phyloP scores from a whole-genome alignment of 2,329 filamentous ascomycete species.

The Leptoxyphium fumago region DNA sequence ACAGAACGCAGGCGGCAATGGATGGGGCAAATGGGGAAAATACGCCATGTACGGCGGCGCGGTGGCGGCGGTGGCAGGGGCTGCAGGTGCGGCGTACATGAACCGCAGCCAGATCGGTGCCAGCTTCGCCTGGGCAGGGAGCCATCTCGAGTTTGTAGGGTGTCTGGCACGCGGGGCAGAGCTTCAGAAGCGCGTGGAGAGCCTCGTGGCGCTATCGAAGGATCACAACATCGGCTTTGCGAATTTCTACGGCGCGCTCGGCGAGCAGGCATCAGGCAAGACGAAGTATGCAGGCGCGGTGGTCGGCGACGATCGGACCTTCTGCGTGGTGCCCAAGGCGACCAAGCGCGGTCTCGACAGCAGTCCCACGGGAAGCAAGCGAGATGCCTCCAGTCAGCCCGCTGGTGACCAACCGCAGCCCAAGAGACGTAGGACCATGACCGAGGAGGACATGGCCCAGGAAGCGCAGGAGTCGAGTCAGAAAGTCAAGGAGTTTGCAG shows the following conservation, averaged over 20 bases:
- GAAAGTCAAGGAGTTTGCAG: constrained; percentile 19
- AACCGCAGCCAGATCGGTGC: constrained; percentile 67
- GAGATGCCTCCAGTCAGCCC: constrained; percentile 5
- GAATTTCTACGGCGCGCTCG: constrained; percentile 78
- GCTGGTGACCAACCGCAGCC: constrained; percentile 5
- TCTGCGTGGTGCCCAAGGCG: constrained; percentile 63
- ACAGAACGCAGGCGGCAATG: constrained; percentile 15
- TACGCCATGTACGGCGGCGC: constrained; percentile 78
- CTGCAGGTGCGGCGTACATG: constrained; percentile 72
- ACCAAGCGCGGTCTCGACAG: constrained; percentile 20
- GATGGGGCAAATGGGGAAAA: constrained; percentile 70
- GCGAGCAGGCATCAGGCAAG: constrained; percentile 40
- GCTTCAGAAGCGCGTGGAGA: constrained; percentile 56
- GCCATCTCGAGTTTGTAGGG: constrained; percentile 86
- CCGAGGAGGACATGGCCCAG: constrained; percentile 10
- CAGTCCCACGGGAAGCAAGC: constrained; percentile 13
- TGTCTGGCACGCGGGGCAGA: constrained; percentile 76
- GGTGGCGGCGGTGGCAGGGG: constrained; percentile 63
- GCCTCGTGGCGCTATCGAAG: constrained; percentile 47
- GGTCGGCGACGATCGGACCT: constrained; percentile 61
- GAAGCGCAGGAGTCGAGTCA: constrained; percentile 6
- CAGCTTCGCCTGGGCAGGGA: constrained; percentile 69
- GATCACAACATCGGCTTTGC: constrained; percentile 62
- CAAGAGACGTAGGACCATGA: constrained; percentile 10
- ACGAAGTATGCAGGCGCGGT: constrained; percentile 42